Conservation (phyloP, 2,329 filamentous ascomycete species). For the Lasiodiplodia sp. region DNA sequence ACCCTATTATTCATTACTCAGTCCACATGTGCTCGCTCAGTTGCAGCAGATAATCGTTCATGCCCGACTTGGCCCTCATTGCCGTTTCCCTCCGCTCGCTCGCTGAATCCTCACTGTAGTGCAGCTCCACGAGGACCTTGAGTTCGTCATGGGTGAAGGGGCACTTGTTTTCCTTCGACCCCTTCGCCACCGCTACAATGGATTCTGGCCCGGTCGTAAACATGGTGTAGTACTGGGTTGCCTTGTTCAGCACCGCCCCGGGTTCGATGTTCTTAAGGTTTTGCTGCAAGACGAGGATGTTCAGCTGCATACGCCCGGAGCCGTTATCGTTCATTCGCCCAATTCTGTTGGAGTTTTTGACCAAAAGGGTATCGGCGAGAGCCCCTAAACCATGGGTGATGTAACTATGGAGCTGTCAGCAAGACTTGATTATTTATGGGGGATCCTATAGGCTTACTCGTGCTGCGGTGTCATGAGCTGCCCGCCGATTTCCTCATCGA, state of each 20-base stretch:
- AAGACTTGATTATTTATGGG: background rate
- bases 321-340: constrained; percentile 72
- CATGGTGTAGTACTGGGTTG: constrained; percentile 73
- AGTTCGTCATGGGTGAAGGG: constrained; percentile 49
- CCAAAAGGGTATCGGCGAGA: constrained; percentile 36
- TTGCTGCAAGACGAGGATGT: constrained; percentile 93
- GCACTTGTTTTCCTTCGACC: constrained; percentile 42
- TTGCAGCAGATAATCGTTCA: constrained; percentile 74
- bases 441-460: constrained; percentile 28
- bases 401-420: constrained; percentile 49
- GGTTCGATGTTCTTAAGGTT: constrained; percentile 93
- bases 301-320: constrained; percentile 86
- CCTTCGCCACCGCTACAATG: constrained; percentile 69
- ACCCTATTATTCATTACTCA: constrained; percentile 16
- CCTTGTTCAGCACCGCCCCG: constrained; percentile 68
- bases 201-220: constrained; percentile 71
- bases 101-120: constrained; percentile 59
- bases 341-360: constrained; percentile 34
- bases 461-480: constrained; percentile 75
- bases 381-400: constrained; percentile 27
- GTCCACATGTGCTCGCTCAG: constrained; percentile 76
- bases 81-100: constrained; percentile 73
- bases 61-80: constrained; percentile 70
- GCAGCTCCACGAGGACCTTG: constrained; percentile 51
- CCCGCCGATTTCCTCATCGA: constrained; percentile 80